Percentiles rank a stretch among this genome's conserved stretches.
Evolutionary conservation across 805 yeast genomes (phyloP).

Genomic region (Lipomyces japonicus): DNA sequence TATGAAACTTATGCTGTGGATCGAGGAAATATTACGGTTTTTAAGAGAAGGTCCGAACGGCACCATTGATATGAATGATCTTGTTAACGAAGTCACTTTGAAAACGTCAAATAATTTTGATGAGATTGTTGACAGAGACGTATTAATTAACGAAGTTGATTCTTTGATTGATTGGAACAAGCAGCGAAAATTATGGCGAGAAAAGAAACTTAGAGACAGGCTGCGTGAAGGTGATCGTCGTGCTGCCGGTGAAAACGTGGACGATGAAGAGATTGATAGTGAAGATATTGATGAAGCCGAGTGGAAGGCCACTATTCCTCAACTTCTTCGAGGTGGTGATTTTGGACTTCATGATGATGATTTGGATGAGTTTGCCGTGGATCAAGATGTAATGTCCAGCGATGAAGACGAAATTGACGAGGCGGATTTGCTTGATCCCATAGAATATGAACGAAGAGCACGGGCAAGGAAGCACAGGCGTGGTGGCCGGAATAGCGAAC

Average conservation of each 20-base stretch:
- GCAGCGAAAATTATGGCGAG: constrained; percentile 39
- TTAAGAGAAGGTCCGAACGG: constrained; percentile 50
- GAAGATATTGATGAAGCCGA: constrained; percentile 38
- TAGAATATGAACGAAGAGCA: constrained; percentile 33
- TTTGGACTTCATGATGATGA: constrained; percentile 52
- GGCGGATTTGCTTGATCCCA: constrained; percentile 34
- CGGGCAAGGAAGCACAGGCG: constrained; percentile 28
- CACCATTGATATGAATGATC: constrained; percentile 29
- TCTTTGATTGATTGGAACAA: constrained; percentile 40
- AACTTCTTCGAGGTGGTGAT: constrained; percentile 44
- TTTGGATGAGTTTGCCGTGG: constrained; percentile 42
- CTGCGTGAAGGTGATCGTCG: constrained; percentile 20
- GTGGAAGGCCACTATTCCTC: constrained; percentile 46
- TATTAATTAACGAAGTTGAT: constrained; percentile 42
- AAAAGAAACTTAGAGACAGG: constrained; percentile 22
- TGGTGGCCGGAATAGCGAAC: constrained; percentile 25
- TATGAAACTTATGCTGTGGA: constrained; percentile 69
- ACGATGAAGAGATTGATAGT: constrained; percentile 29
- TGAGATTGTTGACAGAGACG: constrained; percentile 31
- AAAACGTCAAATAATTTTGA: not conserved
- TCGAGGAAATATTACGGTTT: constrained; percentile 59
- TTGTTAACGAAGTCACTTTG: constrained; percentile 10
- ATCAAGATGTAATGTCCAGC: constrained; percentile 34
- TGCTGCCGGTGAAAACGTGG: constrained; percentile 29
- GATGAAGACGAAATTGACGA: constrained; percentile 38